Conservation (phyloP, 768 basidiomycete genomes). For the Agrocybe pediades region DNA sequence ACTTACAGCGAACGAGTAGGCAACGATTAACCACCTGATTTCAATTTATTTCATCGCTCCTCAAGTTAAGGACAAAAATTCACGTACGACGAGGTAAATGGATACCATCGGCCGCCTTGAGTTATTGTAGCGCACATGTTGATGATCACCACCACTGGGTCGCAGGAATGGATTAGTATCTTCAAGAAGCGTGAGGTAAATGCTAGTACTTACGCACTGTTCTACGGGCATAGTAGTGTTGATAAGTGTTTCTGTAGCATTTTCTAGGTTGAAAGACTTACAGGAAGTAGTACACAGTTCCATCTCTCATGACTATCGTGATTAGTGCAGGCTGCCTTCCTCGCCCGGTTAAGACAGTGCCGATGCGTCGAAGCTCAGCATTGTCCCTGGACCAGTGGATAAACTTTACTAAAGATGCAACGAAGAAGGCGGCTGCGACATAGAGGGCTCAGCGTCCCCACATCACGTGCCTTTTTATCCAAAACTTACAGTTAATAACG, state of each 20-base stretch:
- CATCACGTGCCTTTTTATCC: no score
- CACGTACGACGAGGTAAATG: not conserved
- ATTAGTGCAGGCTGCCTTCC: not conserved
- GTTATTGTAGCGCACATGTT: not conserved
- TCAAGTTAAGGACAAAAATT: not conserved
- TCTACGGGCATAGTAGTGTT: no score
- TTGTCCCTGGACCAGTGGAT: not conserved
- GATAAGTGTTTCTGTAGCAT: not conserved
- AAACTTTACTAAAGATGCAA: not conserved
- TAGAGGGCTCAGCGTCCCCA: not conserved
- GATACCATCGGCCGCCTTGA: not conserved
- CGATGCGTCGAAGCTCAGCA: no score
- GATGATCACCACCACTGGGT: not conserved
- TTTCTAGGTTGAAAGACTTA: slow-evolving; percentile 9
- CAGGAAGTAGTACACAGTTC: not conserved
- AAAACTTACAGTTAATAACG: not conserved
- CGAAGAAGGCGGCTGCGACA: not conserved
- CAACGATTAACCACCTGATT: not conserved
- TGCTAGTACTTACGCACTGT: no score
- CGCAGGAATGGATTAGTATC: not conserved
- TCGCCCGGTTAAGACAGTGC: no score
- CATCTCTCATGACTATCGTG: not conserved
- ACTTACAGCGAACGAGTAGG: not conserved
- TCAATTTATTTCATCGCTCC: no score
- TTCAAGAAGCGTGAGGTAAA: not conserved